A percentile compares a stretch with the other conserved stretches of the same genome.
phyloP scores from a whole-genome alignment of 495 filamentous ascomycete species.

The Platismatia glauca region DNA sequence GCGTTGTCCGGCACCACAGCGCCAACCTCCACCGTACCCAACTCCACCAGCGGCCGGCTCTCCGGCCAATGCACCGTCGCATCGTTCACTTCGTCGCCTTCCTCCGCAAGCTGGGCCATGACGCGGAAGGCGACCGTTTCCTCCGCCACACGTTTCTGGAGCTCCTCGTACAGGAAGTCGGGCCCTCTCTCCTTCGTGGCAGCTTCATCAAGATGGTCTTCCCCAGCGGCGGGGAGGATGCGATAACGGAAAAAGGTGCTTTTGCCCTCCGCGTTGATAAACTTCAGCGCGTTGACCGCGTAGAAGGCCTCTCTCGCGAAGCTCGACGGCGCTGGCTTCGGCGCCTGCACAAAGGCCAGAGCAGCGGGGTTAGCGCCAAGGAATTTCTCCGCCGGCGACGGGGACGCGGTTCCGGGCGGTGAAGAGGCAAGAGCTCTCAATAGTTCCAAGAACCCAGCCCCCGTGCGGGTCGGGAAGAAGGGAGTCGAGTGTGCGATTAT shows the following conservation, averaged over 20 bases:
- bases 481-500: conserved; percentile 43
- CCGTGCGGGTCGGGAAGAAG: conserved; percentile 40
- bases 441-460: conserved; percentile 41
- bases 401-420: not conserved
- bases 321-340: conserved; percentile 40
- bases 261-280: conserved; percentile 34
- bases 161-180: conserved; percentile 38
- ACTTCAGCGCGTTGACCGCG: conserved; percentile 43
- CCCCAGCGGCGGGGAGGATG: conserved; percentile 34
- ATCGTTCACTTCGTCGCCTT: conserved; percentile 42
- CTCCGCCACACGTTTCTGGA: conserved; percentile 26
- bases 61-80: conserved; percentile 45
- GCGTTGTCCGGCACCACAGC: conserved; percentile 29
- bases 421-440: conserved; percentile 30
- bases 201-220: conserved; percentile 29
- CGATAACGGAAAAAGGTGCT: conserved; percentile 39
- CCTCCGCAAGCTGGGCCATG: conserved; percentile 40
- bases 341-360: conserved; percentile 35
- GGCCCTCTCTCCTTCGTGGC: conserved; percentile 28
- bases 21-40: conserved; percentile 40
- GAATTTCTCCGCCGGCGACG: conserved; percentile 32
- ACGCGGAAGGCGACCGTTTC: conserved; percentile 38
- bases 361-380: conserved; percentile 37
- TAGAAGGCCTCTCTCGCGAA: conserved; percentile 40
- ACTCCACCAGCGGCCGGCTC: conserved; percentile 36